Conservation (phyloP, 192 early-diverging fungal genomes). For the Entomortierella parvispora region DNA sequence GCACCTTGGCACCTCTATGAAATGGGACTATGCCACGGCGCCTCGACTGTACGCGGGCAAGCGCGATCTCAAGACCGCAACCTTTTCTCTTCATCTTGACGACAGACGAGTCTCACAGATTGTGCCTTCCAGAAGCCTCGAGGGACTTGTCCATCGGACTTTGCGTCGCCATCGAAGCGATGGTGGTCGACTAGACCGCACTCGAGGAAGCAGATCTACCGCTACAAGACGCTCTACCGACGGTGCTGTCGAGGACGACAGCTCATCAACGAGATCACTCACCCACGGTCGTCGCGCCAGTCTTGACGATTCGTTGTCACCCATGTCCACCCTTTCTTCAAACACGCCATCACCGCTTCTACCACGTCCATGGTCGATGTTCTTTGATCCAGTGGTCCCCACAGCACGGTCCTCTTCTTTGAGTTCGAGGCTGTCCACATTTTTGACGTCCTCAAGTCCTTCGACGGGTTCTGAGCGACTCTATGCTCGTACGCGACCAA, state of each 20-base stretch:
- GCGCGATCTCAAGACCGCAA: not conserved
- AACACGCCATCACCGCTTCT: too few species aligned
- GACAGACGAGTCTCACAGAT: not conserved
- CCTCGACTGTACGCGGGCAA: conserved; percentile 2
- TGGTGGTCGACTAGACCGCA: conserved; percentile 9
- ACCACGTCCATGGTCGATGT: too few species aligned
- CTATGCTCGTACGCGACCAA: not conserved
- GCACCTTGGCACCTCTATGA: conserved; percentile 37
- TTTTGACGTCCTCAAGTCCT: conserved; percentile 6
- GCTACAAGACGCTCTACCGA: not conserved
- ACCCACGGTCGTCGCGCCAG: not conserved
- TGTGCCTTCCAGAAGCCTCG: not conserved
- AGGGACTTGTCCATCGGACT: not conserved
- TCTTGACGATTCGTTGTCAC: conserved; percentile 4
- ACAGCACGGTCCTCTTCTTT: conserved; percentile 22
- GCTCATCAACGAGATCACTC: not conserved
- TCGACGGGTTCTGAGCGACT: not conserved
- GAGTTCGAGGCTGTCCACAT: not conserved
- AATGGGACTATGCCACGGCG: conserved; percentile 39
- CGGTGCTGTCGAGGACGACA: not conserved
- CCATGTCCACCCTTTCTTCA: too few species aligned
- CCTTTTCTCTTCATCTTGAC: not conserved
- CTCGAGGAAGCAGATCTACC: not conserved
- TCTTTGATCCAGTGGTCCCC: conserved; percentile 11
- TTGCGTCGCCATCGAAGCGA: conserved; percentile 30